A percentile compares a stretch with the other conserved stretches of the same genome.
Evolutionary conservation across 805 yeast species (phyloP).

Genomic region (Blastobotrys terrestris): DNA sequence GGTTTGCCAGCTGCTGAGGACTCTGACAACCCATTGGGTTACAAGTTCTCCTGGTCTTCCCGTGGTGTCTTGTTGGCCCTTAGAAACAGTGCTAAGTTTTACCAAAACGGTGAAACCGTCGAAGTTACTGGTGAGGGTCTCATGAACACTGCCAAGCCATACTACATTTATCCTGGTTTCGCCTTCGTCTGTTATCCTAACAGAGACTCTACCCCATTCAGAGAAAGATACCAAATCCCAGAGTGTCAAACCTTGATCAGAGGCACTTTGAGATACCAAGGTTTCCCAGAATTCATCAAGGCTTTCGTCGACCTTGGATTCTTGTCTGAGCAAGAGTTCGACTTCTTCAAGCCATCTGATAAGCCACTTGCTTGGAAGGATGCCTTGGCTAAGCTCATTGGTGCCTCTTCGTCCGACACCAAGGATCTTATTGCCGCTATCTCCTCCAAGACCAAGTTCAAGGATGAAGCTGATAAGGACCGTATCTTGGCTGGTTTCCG

Average conservation of each 20-base stretch:
- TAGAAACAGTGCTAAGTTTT: constrained; percentile 88
- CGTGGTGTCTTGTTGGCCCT: constrained; percentile 95
- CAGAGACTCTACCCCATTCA: constrained; percentile 94
- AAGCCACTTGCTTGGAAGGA: constrained; percentile 74
- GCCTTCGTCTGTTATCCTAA: constrained; percentile 95
- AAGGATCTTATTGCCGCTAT: constrained; percentile 71
- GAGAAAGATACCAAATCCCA: constrained; percentile 87
- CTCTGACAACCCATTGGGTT: constrained; percentile 96
- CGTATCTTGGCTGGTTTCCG: constrained; percentile 82
- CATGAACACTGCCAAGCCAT: constrained; percentile 93
- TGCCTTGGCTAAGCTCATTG: constrained; percentile 69
- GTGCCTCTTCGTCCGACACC: constrained; percentile 64
- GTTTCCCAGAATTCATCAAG: constrained; percentile 97
- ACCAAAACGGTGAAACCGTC: constrained; percentile 77
- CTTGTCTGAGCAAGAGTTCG: constrained; percentile 68
- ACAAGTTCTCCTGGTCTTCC: constrained; percentile 98
- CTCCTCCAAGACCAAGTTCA: constrained; percentile 71
- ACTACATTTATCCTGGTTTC: constrained; percentile 92
- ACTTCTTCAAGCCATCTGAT: constrained; percentile 42
- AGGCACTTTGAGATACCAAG: constrained; percentile 97
- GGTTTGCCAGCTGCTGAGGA: constrained; percentile 98
- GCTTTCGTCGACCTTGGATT: constrained; percentile 92
- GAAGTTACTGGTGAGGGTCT: constrained; percentile 80
- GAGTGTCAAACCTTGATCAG: constrained; percentile 96
- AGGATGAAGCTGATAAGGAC: constrained; percentile 72